Base-by-base conservation (phyloP, 345 rosid genomes). In the Gossypium raimondii region DNA sequence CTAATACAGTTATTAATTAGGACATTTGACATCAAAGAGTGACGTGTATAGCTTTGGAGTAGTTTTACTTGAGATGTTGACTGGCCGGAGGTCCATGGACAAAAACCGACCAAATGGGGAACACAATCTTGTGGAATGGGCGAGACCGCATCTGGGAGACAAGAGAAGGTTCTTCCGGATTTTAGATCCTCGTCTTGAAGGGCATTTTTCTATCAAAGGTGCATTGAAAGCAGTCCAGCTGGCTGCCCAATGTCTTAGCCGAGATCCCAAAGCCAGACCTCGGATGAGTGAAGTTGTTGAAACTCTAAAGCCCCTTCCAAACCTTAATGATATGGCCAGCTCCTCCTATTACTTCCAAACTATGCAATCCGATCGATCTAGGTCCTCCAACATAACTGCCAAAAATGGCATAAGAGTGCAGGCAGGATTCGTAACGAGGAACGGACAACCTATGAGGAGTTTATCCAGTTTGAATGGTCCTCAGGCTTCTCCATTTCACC, bases 41-140 rank as follows among this genome's bases (percentile, higher is more conserved):
- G 97, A 91, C 79, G 94, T 91, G 55, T 91, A 91, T 79, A 89
- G 94, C 81, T 91, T 89, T 59, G 97, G 97, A 77, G 97, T 91
- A 53, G 97, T 91, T 71, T 85, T 91, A 80, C 94, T 91, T 50
- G 97, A 91, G 84, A 88, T 91, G 86, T 79, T 91, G 75, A 91
- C 94, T 2, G 97, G 97, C 25, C 77, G 94, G 70, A 85, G 97
- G 81, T 75, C 97, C 17, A 93, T 94, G 84, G 98, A 94, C 82
- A 94, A 92, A 81, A 90, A 84, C 81, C 89, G 98, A 8, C 97
- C 97, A 17, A 92, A 94, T 53, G 97, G 97, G 74, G 97, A 94
- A 80, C 94, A 92, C 78, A 94, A 90, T 84, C 93, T 94, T 29
- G 98, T 91, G 1, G 97, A 90, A 86, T 94, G 97, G 93, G 95